These are phyloP conservation scores for Talaromyces sp. DNA, from an alignment of 2,329 filamentous ascomycete genomes.

Conservation along the genomic window DNA sequence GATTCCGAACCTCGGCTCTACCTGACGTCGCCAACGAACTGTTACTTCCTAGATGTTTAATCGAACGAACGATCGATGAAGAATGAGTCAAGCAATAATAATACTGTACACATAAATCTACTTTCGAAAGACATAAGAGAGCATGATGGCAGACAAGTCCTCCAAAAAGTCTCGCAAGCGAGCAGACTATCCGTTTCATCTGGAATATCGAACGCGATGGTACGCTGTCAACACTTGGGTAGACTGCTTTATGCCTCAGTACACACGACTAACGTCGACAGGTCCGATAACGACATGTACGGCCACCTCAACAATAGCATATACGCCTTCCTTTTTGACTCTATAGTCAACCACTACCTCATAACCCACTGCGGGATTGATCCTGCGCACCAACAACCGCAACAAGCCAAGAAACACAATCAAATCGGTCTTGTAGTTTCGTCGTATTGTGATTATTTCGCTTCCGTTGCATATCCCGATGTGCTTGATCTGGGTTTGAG, in stretches of 20 bases:
- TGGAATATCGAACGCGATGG: slow-evolving; percentile 87
- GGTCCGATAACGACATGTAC: slow-evolving; percentile 94
- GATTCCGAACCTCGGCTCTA: slow-evolving; percentile 8
- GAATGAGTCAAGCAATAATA: not conserved
- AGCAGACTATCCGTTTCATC: slow-evolving; percentile 69
- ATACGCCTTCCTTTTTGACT: slow-evolving; percentile 85
- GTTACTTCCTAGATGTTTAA: not conserved
- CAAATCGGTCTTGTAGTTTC: slow-evolving; percentile 83
- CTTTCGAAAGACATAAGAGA: not conserved
- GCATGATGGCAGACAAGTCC: slow-evolving; percentile 30
- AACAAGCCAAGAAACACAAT: slow-evolving; percentile 34
- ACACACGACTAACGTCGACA: slow-evolving; percentile 33
- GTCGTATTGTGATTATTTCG: slow-evolving; percentile 80
- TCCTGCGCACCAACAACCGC: slow-evolving; percentile 41
- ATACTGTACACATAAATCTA: not conserved
- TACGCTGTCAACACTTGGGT: slow-evolving; percentile 34
- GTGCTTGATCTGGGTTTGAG: slow-evolving; percentile 76
- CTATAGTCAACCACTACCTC: slow-evolving; percentile 83
- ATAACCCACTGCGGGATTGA: slow-evolving; percentile 71
- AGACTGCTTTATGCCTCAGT: not conserved
- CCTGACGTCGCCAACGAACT: not conserved
- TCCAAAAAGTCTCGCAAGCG: slow-evolving; percentile 60
- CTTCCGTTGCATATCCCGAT: slow-evolving; percentile 74
- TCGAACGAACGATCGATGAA: too few relatives aligned
- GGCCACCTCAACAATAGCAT: slow-evolving; percentile 88